These are phyloP conservation scores for Phycomyces nitens DNA, from an alignment of 192 early-diverging fungal species.

Conservation along the genomic window DNA sequence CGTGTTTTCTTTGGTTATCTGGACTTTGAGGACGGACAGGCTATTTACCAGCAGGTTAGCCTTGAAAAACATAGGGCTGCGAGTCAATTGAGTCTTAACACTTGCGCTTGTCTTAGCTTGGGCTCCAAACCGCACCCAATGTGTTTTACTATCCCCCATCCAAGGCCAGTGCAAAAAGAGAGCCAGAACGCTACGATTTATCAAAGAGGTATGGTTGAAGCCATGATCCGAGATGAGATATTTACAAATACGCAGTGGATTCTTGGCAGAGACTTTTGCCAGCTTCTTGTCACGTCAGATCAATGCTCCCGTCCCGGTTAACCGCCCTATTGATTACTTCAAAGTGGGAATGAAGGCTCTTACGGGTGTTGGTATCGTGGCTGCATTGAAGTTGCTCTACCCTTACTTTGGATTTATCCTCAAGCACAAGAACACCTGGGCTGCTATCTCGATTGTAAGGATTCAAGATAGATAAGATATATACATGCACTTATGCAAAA, in stretches of 20 bases:
- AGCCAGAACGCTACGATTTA: conserved; percentile 59
- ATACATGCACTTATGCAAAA: background rate
- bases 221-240: background rate
- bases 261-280: conserved; percentile 62
- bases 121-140: conserved; percentile 58
- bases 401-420: conserved; percentile 43
- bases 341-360: conserved; percentile 38
- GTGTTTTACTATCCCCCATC: conserved; percentile 66
- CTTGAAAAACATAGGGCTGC: background rate
- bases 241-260: conserved; percentile 43
- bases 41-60: conserved; percentile 60
- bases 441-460: conserved; percentile 37
- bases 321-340: conserved; percentile 58
- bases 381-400: conserved; percentile 40
- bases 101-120: conserved; percentile 30
- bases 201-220: conserved; percentile 38
- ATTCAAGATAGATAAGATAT: background rate
- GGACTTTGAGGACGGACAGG: conserved; percentile 62
- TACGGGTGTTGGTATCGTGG: conserved; percentile 26
- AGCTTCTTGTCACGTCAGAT: conserved; percentile 45
- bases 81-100: background rate
- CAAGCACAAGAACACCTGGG: conserved; percentile 56
- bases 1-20: conserved; percentile 61
- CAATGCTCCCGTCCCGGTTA: conserved; percentile 33
- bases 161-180: conserved; percentile 40